Percentiles rank a stretch among this genome's conserved stretches.
phyloP scores from a whole-genome alignment of 225 moss, liverwort and hornwort species.

The Rhytidiadelphus loreus region DNA sequence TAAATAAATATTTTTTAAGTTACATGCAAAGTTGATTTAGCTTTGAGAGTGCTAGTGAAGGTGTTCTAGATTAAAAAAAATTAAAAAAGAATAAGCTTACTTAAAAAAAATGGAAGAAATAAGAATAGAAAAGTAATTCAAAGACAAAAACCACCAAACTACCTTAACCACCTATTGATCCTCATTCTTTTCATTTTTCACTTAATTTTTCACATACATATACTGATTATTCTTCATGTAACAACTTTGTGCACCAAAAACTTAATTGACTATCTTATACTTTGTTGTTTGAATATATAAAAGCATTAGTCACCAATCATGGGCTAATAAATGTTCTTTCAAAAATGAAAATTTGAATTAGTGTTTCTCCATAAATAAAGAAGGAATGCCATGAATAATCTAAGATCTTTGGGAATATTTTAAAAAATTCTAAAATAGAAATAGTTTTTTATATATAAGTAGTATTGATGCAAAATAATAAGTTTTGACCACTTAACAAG shows the following conservation, averaged over 20 bases:
- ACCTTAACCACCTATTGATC: neutral
- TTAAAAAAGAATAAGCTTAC: neutral
- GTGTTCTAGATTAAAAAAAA: neutral
- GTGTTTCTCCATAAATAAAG: neutral
- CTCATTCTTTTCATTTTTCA: neutral
- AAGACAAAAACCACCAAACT: neutral
- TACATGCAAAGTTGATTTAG: neutral
- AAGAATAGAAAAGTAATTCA: neutral
- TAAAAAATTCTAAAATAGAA: neutral
- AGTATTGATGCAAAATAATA: neutral
- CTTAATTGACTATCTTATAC: neutral
- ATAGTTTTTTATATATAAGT: rapidly evolving
- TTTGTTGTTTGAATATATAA: neutral
- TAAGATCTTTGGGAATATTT: too few species aligned
- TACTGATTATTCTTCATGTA: neutral
- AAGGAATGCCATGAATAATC: neutral
- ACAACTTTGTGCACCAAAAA: neutral
- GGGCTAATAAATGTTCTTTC: rapidly evolving
- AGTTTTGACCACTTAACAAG: too few species aligned
- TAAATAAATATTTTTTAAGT: neutral
- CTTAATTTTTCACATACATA: neutral
- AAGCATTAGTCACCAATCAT: neutral
- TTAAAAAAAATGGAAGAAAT: neutral
- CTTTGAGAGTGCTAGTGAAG: neutral
- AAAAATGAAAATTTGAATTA: neutral